A percentile compares a stretch with the other conserved stretches of the same genome.
phyloP scores from a whole-genome alignment of 78 protist species.

The Capsaspora owczarzaki region DNA sequence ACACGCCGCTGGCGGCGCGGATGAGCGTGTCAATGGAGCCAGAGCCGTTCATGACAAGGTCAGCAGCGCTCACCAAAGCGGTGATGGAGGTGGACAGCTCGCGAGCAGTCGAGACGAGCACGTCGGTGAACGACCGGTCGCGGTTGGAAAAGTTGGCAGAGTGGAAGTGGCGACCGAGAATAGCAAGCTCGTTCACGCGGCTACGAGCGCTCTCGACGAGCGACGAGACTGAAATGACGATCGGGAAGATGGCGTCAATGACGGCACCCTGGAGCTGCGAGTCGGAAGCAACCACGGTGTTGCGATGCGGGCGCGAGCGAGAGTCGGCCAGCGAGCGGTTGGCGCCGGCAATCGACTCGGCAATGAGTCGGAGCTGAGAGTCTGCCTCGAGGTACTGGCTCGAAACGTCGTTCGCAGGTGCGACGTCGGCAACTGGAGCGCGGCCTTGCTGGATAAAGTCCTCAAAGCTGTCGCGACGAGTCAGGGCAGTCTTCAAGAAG shows the following conservation, averaged over 20 bases:
- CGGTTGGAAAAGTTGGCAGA: not conserved
- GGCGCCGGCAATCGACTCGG: too few relatives aligned
- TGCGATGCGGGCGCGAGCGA: not conserved
- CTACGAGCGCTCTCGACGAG: not conserved
- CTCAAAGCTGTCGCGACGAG: conserved; percentile 1
- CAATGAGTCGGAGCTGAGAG: not conserved
- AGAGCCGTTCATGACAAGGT: not conserved
- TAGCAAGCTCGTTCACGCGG: conserved; percentile 6
- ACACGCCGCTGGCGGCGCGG: not conserved
- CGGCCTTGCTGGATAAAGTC: conserved; percentile 6
- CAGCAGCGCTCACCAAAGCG: not conserved
- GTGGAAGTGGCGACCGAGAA: not conserved
- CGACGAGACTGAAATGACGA: not conserved
- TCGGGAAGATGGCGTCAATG: not conserved
- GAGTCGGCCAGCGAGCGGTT: not conserved
- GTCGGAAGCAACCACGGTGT: not conserved
- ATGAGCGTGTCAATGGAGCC: not conserved
- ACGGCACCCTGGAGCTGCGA: not conserved
- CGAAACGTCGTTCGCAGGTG: not conserved
- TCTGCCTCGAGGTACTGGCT: not conserved
- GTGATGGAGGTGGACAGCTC: not conserved
- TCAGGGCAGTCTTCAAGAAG: too few relatives aligned
- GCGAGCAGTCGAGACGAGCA: not conserved
- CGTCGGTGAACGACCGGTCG: conserved; percentile 1
- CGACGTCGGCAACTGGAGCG: not conserved